These are phyloP conservation scores for Geotrichum bryndzae DNA, from an alignment of 1,139 yeast genomes.

Conservation along the genomic window DNA sequence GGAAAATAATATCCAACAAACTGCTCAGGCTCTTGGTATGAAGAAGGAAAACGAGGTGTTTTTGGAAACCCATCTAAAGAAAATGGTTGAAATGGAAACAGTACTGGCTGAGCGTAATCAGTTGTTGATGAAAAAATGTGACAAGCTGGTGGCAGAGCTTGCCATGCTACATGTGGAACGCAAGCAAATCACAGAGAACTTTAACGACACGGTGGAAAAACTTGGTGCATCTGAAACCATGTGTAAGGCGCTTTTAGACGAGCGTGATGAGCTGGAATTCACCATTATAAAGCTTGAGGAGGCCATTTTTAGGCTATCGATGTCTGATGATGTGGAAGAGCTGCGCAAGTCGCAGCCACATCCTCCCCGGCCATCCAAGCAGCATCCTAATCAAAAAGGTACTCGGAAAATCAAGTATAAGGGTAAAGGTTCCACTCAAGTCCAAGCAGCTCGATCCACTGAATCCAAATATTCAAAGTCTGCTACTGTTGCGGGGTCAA, in stretches of 20 bases:
- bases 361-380: background rate
- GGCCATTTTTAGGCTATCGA: background rate
- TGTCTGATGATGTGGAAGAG: background rate
- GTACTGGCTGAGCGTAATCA: background rate
- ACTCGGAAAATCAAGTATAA: background rate
- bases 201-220: background rate
- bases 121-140: background rate
- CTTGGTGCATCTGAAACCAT: constrained; percentile 1
- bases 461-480: background rate
- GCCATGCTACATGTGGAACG: background rate
- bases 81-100: background rate
- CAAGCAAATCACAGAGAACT: background rate
- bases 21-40: background rate
- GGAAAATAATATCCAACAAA: background rate
- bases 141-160: background rate
- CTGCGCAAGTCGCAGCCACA: background rate
- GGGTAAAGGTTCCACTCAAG: background rate
- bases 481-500: background rate
- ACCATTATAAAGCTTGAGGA: constrained; percentile 10
- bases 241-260: background rate
- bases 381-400: background rate
- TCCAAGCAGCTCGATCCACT: background rate
- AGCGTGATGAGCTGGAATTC: constrained; percentile 12
- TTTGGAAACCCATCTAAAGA: background rate
- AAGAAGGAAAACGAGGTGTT: background rate